phyloP scores from a whole-genome alignment of 202 grass and related monocot species.

The Elaeis oleifera region DNA sequence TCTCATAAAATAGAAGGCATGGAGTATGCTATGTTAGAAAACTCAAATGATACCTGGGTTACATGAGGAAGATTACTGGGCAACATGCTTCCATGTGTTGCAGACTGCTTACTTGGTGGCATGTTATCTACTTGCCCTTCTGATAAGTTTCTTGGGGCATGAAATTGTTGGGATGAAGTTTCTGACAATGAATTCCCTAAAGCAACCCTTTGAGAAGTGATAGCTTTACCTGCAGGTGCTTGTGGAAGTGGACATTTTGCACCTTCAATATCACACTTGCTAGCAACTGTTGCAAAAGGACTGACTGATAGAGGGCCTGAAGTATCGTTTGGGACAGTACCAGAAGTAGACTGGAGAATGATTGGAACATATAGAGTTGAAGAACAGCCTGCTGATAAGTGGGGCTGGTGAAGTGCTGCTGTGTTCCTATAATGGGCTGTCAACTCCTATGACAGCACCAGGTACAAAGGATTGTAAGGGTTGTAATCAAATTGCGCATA shows the following conservation, averaged over 20 bases:
- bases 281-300: conserved; percentile 26
- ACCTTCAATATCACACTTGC: conserved; percentile 29
- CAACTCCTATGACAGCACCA: conserved; percentile 27
- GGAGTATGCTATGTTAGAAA: conserved; percentile 2
- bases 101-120: conserved; percentile 32
- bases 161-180: background rate
- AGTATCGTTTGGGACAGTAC: conserved; percentile 35
- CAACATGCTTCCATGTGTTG: conserved; percentile 13
- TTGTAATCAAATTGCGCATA: conserved; percentile 42
- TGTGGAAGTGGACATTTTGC: conserved; percentile 27
- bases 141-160: conserved; percentile 26
- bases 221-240: conserved; percentile 35
- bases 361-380: conserved; percentile 44
- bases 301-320: conserved; percentile 24
- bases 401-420: conserved; percentile 34
- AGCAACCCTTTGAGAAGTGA: conserved; percentile 19
- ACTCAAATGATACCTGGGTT: conserved; percentile 25
- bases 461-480: conserved; percentile 41
- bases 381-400: conserved; percentile 43
- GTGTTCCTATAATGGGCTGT: conserved; percentile 39
- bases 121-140: conserved; percentile 29
- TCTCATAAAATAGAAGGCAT: too few relatives aligned
- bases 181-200: conserved; percentile 24
- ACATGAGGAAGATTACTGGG: conserved; percentile 11
- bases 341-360: conserved; percentile 40